These are phyloP conservation scores for Neofusicoccum sp. DNA, from an alignment of 2,329 filamentous ascomycete genomes.

Conservation along the genomic window DNA sequence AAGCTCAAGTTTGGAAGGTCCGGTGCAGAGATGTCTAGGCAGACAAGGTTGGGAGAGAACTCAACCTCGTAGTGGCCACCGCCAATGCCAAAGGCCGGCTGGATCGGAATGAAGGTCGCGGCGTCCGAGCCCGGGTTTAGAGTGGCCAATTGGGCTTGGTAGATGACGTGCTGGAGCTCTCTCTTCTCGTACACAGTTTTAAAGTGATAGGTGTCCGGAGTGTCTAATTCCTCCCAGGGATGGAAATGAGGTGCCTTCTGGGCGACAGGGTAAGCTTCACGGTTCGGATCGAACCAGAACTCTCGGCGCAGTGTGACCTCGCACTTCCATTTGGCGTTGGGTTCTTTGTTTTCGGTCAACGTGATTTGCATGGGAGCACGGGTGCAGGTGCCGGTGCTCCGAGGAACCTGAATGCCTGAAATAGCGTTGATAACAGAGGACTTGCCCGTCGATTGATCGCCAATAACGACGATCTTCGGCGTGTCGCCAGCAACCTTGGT, in stretches of 20 bases:
- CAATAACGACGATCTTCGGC: constrained; percentile 78
- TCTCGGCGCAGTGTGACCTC: constrained; percentile 63
- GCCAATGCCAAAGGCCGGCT: not conserved
- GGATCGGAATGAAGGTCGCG: constrained; percentile 34
- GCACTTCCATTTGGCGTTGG: constrained; percentile 59
- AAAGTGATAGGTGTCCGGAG: constrained; percentile 55
- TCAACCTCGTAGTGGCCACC: constrained; percentile 49
- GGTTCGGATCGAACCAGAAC: constrained; percentile 54
- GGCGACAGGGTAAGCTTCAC: not conserved
- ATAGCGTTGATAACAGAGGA: constrained; percentile 56
- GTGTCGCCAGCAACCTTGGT: constrained; percentile 65
- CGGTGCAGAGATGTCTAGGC: constrained; percentile 67
- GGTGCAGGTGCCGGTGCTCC: constrained; percentile 72
- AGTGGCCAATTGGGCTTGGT: constrained; percentile 73
- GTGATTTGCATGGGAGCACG: constrained; percentile 79
- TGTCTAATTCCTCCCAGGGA: constrained; percentile 59
- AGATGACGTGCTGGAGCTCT: constrained; percentile 66
- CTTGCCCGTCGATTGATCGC: constrained; percentile 83
- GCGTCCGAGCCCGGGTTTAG: constrained; percentile 63
- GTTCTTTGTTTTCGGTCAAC: constrained; percentile 54
- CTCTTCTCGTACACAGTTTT: constrained; percentile 60
- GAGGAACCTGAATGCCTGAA: constrained; percentile 67
- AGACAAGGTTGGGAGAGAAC: constrained; percentile 80
- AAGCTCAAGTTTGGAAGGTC: constrained; percentile 73
- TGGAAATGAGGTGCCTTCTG: constrained; percentile 53